Evolutionary conservation across 495 filamentous ascomycete species (phyloP).

Genomic region (Penicilliopsis zonata): DNA sequence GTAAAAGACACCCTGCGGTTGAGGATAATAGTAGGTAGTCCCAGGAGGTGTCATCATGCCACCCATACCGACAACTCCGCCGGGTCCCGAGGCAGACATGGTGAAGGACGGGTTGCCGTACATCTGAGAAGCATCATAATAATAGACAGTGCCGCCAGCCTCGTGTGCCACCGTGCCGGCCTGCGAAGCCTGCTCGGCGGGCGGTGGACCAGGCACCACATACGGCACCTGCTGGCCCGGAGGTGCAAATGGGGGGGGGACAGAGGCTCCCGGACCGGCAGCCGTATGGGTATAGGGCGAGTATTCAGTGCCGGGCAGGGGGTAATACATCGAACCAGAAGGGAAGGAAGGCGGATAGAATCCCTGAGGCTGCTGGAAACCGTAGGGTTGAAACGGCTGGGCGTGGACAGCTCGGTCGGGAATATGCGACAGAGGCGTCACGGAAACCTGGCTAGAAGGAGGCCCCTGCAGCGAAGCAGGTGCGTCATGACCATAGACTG

Average conservation of each 20-base stretch:
- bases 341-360: constrained; percentile 52
- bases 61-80: constrained; percentile 58
- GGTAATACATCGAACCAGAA: constrained; percentile 43
- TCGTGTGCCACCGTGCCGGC: constrained; percentile 78
- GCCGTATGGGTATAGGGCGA: constrained; percentile 31
- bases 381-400: constrained; percentile 76
- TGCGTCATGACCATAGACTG: constrained; percentile 39
- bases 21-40: constrained; percentile 66
- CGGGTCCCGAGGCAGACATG: constrained; percentile 35
- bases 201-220: constrained; percentile 29
- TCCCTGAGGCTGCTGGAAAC: constrained; percentile 40
- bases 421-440: constrained; percentile 89
- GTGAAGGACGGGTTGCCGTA: constrained; percentile 36
- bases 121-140: constrained; percentile 69
- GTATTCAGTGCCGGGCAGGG: constrained; percentile 25
- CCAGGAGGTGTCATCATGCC: constrained; percentile 68
- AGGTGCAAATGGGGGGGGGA: constrained; percentile 44
- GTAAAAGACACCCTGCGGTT: constrained; percentile 39
- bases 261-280: constrained; percentile 36
- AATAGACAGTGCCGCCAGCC: constrained; percentile 90
- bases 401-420: constrained; percentile 92
- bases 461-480: constrained; percentile 45
- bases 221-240: constrained; percentile 32
- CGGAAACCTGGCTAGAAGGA: constrained; percentile 65
- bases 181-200: constrained; percentile 37